phyloP scores from a whole-genome alignment of 805 yeast species.

The Pichia kluyveri region DNA sequence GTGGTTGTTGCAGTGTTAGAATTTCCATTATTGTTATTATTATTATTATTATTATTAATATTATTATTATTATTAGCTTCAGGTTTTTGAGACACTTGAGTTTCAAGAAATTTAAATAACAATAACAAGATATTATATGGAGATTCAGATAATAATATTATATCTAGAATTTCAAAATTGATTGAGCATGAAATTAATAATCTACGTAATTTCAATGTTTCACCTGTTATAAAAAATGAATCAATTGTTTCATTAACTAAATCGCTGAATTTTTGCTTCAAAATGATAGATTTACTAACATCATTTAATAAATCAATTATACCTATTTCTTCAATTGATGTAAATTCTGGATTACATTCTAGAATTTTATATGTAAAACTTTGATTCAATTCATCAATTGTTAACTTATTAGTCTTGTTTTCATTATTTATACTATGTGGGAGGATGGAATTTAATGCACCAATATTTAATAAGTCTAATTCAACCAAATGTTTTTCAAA shows the following conservation, averaged over 20 bases:
- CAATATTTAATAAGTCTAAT: constrained; percentile 15
- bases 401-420: background rate
- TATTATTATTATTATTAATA: too few relatives aligned
- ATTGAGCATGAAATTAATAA: constrained; percentile 43
- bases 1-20: too few relatives aligned
- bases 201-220: constrained; percentile 37
- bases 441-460: too few relatives aligned
- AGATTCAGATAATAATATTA: constrained; percentile 31
- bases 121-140: constrained; percentile 36
- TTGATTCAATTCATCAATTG: constrained; percentile 10
- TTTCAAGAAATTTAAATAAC: constrained; percentile 44
- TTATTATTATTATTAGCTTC: constrained; percentile 1
- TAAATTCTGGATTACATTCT: constrained; percentile 39
- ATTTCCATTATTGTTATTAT: too few relatives aligned
- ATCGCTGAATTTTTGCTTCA: constrained; percentile 32
- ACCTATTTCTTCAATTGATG: constrained; percentile 43
- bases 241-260: constrained; percentile 25
- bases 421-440: too few relatives aligned
- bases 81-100: constrained; percentile 19
- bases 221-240: constrained; percentile 31
- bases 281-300: constrained; percentile 37
- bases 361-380: constrained; percentile 18
- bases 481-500: constrained; percentile 15
- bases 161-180: constrained; percentile 32
- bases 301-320: constrained; percentile 39